These are phyloP conservation scores for Quercus mongolica DNA, from an alignment of 306 rosid species.

Conservation along the genomic window DNA sequence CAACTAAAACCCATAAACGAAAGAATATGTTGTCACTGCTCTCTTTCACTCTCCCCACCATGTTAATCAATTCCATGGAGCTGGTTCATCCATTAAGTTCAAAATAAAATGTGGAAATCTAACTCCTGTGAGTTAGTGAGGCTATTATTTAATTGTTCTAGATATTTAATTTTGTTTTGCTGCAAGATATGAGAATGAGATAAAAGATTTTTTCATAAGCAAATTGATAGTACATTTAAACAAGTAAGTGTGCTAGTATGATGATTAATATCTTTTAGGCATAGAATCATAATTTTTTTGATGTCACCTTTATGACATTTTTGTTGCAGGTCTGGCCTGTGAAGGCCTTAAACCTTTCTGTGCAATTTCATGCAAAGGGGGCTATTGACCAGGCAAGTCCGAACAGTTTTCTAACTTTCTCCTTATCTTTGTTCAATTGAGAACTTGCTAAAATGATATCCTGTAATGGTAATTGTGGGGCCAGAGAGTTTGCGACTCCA, in stretches of 20 bases:
- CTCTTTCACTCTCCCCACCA: too few species aligned
- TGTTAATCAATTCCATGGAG: background rate
- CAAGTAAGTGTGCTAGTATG: background rate
- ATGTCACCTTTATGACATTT: conserved; percentile 1
- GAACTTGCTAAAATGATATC: background rate
- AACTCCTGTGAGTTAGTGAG: background rate
- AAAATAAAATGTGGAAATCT: background rate
- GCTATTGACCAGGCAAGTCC: conserved; percentile 84
- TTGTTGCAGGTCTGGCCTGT: conserved; percentile 90
- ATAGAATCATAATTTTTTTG: background rate
- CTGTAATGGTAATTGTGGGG: background rate
- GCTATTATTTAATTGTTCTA: background rate
- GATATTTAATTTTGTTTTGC: background rate
- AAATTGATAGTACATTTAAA: background rate
- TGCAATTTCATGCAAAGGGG: conserved; percentile 84
- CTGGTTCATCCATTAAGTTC: background rate
- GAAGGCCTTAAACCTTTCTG: conserved; percentile 94
- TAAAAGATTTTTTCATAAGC: background rate
- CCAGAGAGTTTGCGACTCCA: too few species aligned
- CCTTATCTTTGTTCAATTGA: too few species aligned
- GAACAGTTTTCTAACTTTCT: background rate
- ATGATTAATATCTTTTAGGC: background rate
- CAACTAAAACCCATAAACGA: too few species aligned
- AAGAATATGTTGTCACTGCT: too few species aligned
- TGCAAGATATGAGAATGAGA: background rate